Base-by-base conservation (phyloP, 108 stramenopile species). In the Nannochloropsis oceanica region DNA sequence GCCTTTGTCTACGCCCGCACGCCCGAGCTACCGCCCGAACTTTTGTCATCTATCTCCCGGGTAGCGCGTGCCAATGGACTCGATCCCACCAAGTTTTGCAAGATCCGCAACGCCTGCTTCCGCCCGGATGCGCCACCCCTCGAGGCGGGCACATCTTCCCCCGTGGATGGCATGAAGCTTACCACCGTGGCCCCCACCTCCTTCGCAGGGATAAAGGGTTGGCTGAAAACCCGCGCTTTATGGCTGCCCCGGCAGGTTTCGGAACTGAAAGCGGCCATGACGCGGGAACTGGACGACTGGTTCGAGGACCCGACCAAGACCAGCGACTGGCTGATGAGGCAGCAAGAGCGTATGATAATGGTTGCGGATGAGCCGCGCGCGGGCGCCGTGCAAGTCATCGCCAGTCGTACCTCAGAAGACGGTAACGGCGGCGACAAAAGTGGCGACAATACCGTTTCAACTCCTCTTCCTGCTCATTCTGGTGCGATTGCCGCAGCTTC, bases 1-100 rank as follows among this genome's bases (percentile, higher is more conserved):
- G 96, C 96, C 27, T 98, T 98, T 87, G 93, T 98, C 79, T 98
- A 98, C 92, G 93, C 94, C 73, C 94, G 96, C 25, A 90, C 94
- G 25, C 91, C 93, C 42, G 87, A 85, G 13, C 93, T 98, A 44
- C 91, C 93, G 79, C 91, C 92, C 13, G 90, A 91, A 82, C 90
- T 93, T 42, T 92, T 94, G 94, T 86, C 92, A 50, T 94, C 94
- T 83, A 95, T 96, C 20, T 94, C 95, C 87, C 44, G 89, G 43
- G 96, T 96, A 59, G 96, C 96, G 80, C 89, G 92, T 81, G 92
- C 94, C 26, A 95, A 94, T n/a, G 95, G 95, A 0, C 94, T 95
- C 92, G 94, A 95, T 84, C 95, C 95, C 44, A 93, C 94, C 82
- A 91, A 95, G 59, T 96, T 96, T 86, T 96, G 96, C 90, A 90